Base-by-base conservation (phyloP, 306 rosid species). In the Prinsepia uniflora region DNA sequence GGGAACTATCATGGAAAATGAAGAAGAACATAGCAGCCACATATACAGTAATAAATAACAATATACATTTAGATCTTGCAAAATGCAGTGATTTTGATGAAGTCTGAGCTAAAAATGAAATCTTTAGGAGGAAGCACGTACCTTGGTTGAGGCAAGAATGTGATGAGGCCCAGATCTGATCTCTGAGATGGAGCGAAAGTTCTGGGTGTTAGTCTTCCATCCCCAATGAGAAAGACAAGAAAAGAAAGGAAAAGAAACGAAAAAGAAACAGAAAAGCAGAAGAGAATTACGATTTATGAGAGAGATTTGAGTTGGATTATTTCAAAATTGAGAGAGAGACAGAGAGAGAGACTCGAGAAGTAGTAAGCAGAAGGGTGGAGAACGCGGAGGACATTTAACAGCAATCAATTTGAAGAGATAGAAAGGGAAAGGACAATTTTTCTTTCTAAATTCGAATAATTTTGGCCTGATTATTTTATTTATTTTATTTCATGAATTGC, bases 131-230 rank as follows among this genome's bases (percentile, higher is more conserved):
- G 3, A 52, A 50, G 55, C 7, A 50, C 45, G 42, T 60, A 88
- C 89, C 95, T 78, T 30, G 36, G 34, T 48, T 30, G 10, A 41
- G 42, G 5, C 8, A 44, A 53, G 48, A 60, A 17, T 22, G 13
- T 50, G 56, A 41, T 53, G 55, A 30, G 36, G 36, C 36, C 3
- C 75, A 45, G 84, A 85, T 87, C 81, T 63, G 76, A 7, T 59
- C 39, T 56, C 42, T 24, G 42, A 0, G 43, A 19, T n/a, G 8
- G 47, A 46, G 49, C 5, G 24, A 13, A 34, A 69, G 53, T 63
- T 49, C 30, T 6, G 64, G 15, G 36, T n/a, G 61, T 72, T 66
- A 75, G 46, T 54, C 63, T 78, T 71, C 68, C 77, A 60, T 52
- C 18, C 20, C 50, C 50, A 12, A 47, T 10, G 50, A 52, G 57